Base-by-base conservation (phyloP, 352 stramenopile species). In the Phytopythium sindhum region DNA sequence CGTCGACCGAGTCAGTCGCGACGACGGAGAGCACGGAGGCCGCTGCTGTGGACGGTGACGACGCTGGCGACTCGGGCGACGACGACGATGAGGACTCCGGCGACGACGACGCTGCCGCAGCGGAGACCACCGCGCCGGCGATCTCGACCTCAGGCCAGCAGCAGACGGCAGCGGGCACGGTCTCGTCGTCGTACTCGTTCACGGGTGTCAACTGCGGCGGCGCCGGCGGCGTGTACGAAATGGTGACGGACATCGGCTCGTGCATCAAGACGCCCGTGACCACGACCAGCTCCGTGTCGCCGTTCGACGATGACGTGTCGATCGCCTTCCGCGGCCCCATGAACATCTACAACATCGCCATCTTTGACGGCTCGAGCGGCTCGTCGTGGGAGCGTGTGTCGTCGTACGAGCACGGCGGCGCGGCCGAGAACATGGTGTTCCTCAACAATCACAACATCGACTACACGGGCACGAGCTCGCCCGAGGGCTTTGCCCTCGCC, bases 381-480 rank as follows among this genome's bases (percentile, higher is more conserved):
- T 56, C 64, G 42, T 85, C 73, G 65, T 77, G 70, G 70, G 75
- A 53, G 57, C 84, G 84, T 56, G 79, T 91, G 11, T 93, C 85
- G 58, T 90, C 70, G 19, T 93, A 84, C 72, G 65, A 68, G 51
- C 85, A 85, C 48, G 74, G 68, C 21, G 81, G 75, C 52, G 64
- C 66, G 1, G 62, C 75, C 12, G 72, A 66, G 55, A 93, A 93
- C 74, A 71, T 93, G 65, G 84, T 93, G 24, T 93, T 91, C 72
- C 48, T 93, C 11, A 93, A 93, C 81, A 93, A 93, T 73, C 70
- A 77, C 70, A 91, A 93, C 78, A 70, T 90, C 33, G 79, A 93
- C 72, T 91, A 84, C 65, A 64, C 33, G 19, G 84, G 84, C 35
- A 66, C 70, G 35, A 70, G 66, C 33, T 81, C 78, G 2, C 84